phyloP scores from a whole-genome alignment of 306 rosid genomes.

The Sesbania bispinosa region DNA sequence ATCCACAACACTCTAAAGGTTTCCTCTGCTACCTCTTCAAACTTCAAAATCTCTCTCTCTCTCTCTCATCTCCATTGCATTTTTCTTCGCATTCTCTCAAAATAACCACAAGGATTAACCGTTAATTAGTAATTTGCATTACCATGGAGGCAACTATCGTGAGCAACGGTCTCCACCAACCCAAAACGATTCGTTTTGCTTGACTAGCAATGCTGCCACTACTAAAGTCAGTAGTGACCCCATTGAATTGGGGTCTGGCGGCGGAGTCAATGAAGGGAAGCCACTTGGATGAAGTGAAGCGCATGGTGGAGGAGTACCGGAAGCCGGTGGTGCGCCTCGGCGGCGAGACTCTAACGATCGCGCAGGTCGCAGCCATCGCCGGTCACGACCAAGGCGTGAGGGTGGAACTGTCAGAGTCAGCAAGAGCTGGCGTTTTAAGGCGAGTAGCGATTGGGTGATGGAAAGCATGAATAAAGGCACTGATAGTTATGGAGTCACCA shows the following conservation, averaged over 20 bases:
- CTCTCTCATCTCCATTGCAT: background rate
- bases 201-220: no score
- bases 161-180: slow-evolving; percentile 26
- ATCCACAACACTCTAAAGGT: background rate
- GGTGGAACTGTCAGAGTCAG: slow-evolving; percentile 53
- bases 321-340: slow-evolving; percentile 59
- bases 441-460: slow-evolving; percentile 62
- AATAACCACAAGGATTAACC: no score
- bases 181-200: slow-evolving; percentile 44
- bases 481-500: slow-evolving; percentile 78
- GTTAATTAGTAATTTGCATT: no score
- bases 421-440: slow-evolving; percentile 59
- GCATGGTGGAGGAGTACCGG: slow-evolving; percentile 72
- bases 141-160: slow-evolving; percentile 36
- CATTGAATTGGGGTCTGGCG: slow-evolving; percentile 59
- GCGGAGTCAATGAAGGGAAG: slow-evolving; percentile 65
- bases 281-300: slow-evolving; percentile 75
- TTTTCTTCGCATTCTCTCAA: background rate
- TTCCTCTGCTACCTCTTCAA: no score
- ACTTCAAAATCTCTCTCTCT: background rate
- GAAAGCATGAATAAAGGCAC: slow-evolving; percentile 38
- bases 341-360: slow-evolving; percentile 60
- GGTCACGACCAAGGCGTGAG: slow-evolving; percentile 16
- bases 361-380: slow-evolving; percentile 80
- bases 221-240: slow-evolving; percentile 35